Evolutionary conservation across 768 basidiomycete species (phyloP), one percentile per base, ranked within the genome.

Genomic region (Cystofilobasidium capitatum): DNA sequence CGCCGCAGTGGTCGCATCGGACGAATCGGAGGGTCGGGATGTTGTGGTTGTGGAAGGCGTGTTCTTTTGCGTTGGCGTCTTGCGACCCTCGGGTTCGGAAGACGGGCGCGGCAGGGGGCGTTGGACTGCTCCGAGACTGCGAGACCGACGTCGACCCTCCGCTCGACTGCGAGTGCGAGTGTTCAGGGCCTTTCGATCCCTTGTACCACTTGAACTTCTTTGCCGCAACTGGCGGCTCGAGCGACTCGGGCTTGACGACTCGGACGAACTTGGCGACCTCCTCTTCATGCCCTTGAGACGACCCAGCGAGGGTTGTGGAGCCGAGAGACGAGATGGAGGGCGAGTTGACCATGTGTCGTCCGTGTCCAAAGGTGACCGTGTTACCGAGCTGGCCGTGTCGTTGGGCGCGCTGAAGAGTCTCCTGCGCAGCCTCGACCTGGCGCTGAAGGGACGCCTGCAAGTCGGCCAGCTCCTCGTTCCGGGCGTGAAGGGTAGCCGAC

Each of bases 1-100:
- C 96, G 39, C 86, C 87, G 75, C 96, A 99, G 64, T 93, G 87
- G 73, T 98, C 96, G 75, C 96, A 99, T 47, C 89, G 83, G 35
- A 89, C 86, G 66, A 96, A 88, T 42, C 93, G 84, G 66, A 98
- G 80, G 7, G 68, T 64, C 17, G 62, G 62, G 35, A 92, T 84
- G 72, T 86, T 94, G 70, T 89, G 80, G 71, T 88, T 91, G 74
- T 91, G 88, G 81, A 98, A 98, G 70, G 82, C 83, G 76, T 99
- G 96, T 65, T 88, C 86, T 40, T 44, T 58, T 70, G 74, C 45
- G 70, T 70, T 40, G 76, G 59, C 26, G 77, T 71, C 44, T 71
- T 70, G 42, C 59, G 60, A 40, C 64, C 55, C 58, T 75, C 65
- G 24, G n/a, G 45, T n/a, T 36, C 49, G 33, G 63, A 64, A n/a